Conservation (phyloP, 2,329 filamentous ascomycete genomes). For the Sporothrix protearum region DNA sequence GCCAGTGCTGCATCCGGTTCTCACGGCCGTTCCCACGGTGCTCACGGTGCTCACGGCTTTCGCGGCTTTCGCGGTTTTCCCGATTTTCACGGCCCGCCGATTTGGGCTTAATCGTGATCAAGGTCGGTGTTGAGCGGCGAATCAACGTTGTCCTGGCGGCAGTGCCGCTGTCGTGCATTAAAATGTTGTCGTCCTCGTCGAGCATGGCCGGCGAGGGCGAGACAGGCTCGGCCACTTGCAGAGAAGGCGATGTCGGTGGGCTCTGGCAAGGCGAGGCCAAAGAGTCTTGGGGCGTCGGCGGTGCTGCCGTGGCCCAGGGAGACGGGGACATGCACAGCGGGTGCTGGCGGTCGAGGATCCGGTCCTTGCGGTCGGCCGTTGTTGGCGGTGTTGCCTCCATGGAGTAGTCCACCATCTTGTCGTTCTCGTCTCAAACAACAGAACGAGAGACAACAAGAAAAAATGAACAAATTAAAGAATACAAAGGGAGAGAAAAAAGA, state of each 20-base stretch:
- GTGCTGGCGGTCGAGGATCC: slow-evolving; percentile 37
- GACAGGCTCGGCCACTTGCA: background rate
- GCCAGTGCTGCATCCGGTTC: slow-evolving; percentile 28
- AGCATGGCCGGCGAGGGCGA: background rate
- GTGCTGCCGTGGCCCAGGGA: slow-evolving; percentile 39
- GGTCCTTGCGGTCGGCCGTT: slow-evolving; percentile 30
- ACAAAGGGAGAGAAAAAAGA: background rate
- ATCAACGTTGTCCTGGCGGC: slow-evolving; percentile 5
- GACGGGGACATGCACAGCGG: slow-evolving; percentile 5
- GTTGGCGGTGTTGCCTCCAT: slow-evolving; percentile 13
- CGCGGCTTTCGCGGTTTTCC: background rate
- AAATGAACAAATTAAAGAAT: background rate
- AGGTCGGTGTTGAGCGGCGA: background rate
- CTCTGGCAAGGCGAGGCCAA: slow-evolving; percentile 14
- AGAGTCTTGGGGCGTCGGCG: slow-evolving; percentile 25
- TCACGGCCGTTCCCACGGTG: background rate
- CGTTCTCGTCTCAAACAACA: background rate
- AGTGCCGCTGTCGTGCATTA: slow-evolving; percentile 6
- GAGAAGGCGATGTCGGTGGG: background rate
- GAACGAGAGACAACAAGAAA: background rate
- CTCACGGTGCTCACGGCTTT: background rate
- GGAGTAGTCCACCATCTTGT: slow-evolving; percentile 3
- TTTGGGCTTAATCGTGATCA: slow-evolving; percentile 8
- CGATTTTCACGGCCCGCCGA: background rate
- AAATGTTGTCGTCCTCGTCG: slow-evolving; percentile 10